Conservation (phyloP, 176 grass and related monocot genomes). For the Zoysia pacifica region DNA sequence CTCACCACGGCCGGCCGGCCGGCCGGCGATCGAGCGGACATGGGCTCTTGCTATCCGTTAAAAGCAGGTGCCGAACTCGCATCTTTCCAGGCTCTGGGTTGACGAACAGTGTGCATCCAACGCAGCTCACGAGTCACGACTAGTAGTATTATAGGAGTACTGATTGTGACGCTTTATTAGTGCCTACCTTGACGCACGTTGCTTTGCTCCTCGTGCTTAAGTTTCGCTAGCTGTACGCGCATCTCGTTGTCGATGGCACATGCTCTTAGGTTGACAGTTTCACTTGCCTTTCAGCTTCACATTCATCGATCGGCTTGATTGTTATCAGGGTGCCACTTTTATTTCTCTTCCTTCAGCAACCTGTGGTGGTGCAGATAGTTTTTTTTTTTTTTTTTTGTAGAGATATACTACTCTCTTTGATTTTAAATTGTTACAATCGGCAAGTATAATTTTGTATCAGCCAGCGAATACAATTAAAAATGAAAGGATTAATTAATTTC, state of each 20-base stretch:
- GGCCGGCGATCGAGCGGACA: too few relatives aligned
- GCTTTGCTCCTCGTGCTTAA: neutral
- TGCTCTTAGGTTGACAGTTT: neutral
- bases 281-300: neutral
- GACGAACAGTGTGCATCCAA: neutral
- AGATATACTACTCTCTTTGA: neutral
- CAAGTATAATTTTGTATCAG: too few relatives aligned
- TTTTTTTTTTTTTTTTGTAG: neutral
- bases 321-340: neutral
- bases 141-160: too few relatives aligned
- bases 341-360: slow-evolving; percentile 44
- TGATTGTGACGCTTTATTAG: neutral
- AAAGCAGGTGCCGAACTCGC: neutral
- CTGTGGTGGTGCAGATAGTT: neutral
- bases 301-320: neutral
- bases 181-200: neutral
- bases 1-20: too few relatives aligned
- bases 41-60: neutral
- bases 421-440: neutral
- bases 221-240: neutral
- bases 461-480: too few relatives aligned
- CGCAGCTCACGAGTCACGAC: too few relatives aligned
- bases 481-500: too few relatives aligned
- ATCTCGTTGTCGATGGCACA: neutral
- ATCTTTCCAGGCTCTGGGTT: neutral